Evolutionary conservation across 2,329 filamentous ascomycete genomes (phyloP).

Genomic region (Verticillium isaacii): DNA sequence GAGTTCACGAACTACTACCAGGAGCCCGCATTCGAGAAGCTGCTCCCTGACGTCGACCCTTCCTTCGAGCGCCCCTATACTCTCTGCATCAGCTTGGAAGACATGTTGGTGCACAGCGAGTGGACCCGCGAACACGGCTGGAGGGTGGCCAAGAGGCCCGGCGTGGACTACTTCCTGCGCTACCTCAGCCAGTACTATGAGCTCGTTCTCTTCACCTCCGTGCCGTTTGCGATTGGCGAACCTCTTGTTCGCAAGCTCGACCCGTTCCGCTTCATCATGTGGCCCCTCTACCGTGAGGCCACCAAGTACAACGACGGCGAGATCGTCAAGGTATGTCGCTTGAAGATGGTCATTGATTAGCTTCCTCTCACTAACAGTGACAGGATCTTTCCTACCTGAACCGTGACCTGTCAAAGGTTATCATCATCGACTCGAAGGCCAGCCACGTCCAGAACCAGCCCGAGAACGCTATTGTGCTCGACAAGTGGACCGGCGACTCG

Average conservation of each 20-base stretch:
- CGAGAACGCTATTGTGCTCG: conserved; percentile 90
- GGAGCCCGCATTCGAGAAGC: conserved; percentile 89
- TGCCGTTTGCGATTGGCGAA: conserved; percentile 79
- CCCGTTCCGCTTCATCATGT: conserved; percentile 91
- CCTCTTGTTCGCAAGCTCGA: conserved; percentile 90
- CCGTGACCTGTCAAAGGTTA: conserved; percentile 89
- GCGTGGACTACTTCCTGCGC: conserved; percentile 93
- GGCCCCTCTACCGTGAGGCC: conserved; percentile 93
- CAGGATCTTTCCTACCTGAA: conserved; percentile 97
- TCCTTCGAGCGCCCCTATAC: conserved; percentile 84
- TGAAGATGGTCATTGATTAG: neutral
- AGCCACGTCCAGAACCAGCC: conserved; percentile 83
- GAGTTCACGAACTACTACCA: conserved; percentile 89
- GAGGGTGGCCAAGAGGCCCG: conserved; percentile 90
- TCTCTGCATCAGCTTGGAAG: conserved; percentile 85
- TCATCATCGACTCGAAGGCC: conserved; percentile 85
- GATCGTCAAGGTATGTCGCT: conserved; percentile 75
- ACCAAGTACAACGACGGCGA: conserved; percentile 95
- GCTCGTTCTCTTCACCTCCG: conserved; percentile 88
- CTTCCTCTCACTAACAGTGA: conserved; percentile 11
- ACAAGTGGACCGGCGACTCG: conserved; percentile 82
- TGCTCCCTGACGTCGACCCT: conserved; percentile 78
- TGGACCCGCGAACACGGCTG: conserved; percentile 94
- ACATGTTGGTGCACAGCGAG: conserved; percentile 89
- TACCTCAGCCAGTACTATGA: conserved; percentile 99